A percentile compares a stretch with the other conserved stretches of the same genome.
Evolutionary conservation across 2,329 filamentous ascomycete genomes (phyloP).

Genomic region (Alternaria gansuensis): DNA sequence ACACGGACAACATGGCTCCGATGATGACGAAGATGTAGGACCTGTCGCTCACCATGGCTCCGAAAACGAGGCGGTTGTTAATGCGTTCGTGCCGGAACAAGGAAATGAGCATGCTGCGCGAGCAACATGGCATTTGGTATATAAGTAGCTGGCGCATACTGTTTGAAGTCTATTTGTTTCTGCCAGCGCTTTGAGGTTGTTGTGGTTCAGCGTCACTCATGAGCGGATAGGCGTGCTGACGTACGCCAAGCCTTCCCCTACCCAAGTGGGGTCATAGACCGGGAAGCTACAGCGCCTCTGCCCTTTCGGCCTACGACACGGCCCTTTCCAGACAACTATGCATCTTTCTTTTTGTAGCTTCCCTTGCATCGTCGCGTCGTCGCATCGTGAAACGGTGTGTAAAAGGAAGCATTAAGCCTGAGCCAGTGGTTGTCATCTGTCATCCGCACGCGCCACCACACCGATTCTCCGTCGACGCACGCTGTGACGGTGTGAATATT

Average conservation of each 20-base stretch:
- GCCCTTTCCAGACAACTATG: conserved; percentile 1
- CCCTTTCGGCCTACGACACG: conserved; percentile 8
- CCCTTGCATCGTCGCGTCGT: neutral
- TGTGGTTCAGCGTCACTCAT: neutral
- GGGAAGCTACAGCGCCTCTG: conserved; percentile 8
- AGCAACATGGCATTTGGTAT: neutral
- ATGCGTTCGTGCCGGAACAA: too few relatives aligned
- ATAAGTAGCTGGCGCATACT: neutral
- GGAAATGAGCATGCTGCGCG: neutral
- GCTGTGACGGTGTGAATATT: conserved; percentile 14
- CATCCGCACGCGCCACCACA: conserved; percentile 9
- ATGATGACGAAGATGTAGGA: neutral
- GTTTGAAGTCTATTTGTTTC: neutral
- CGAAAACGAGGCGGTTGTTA: neutral
- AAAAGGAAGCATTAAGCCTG: neutral
- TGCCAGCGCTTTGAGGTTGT: neutral
- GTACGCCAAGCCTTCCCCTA: conserved; percentile 15
- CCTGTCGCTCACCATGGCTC: conserved; percentile 9
- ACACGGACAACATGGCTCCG: neutral
- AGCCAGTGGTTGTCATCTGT: conserved; percentile 3
- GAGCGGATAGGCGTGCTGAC: conserved; percentile 11
- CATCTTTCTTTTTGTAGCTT: conserved; percentile 1
- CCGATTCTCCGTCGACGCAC: conserved; percentile 2
- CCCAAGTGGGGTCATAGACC: conserved; percentile 1
- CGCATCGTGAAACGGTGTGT: neutral